These are phyloP conservation scores for Carallia brachiata DNA, from an alignment of 345 rosid genomes.

Conservation along the genomic window DNA sequence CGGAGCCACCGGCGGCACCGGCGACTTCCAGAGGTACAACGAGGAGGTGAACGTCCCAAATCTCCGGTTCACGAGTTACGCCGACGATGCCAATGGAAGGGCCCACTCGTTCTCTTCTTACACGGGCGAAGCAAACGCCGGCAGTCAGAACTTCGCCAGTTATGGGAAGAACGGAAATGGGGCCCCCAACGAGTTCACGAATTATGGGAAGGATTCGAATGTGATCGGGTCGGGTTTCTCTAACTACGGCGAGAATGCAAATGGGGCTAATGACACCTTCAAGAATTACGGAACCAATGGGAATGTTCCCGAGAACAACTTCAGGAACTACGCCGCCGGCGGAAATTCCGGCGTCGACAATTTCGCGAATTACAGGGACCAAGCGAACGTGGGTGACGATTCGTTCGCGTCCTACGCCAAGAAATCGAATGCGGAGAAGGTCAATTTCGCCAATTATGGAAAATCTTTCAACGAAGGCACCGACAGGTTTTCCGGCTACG, in stretches of 20 bases:
- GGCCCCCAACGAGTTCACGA: constrained; percentile 44
- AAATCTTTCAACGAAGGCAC: constrained; percentile 34
- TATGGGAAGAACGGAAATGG: constrained; percentile 77
- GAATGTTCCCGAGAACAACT: constrained; percentile 61
- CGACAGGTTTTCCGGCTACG: constrained; percentile 28
- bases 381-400: constrained; percentile 35
- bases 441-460: constrained; percentile 27
- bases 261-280: constrained; percentile 61
- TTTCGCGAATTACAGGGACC: constrained; percentile 28
- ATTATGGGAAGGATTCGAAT: constrained; percentile 57
- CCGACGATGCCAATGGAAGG: constrained; percentile 45
- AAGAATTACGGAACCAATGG: constrained; percentile 60
- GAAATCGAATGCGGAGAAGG: constrained; percentile 18
- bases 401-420: constrained; percentile 34
- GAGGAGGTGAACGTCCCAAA: constrained; percentile 54
- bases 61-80: constrained; percentile 56
- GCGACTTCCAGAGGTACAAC: constrained; percentile 59
- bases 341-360: constrained; percentile 15
- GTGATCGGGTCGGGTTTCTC: constrained; percentile 64
- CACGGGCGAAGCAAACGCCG: constrained; percentile 52
- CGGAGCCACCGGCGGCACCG: constrained; percentile 56
- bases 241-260: constrained; percentile 57
- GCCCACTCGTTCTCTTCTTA: constrained; percentile 53
- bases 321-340: constrained; percentile 45
- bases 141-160: constrained; percentile 46